A percentile compares a stretch with the other conserved stretches of the same genome.
Conservation (phyloP, 2,329 filamentous ascomycete species). For the Rhexocercosporidium sp. region DNA sequence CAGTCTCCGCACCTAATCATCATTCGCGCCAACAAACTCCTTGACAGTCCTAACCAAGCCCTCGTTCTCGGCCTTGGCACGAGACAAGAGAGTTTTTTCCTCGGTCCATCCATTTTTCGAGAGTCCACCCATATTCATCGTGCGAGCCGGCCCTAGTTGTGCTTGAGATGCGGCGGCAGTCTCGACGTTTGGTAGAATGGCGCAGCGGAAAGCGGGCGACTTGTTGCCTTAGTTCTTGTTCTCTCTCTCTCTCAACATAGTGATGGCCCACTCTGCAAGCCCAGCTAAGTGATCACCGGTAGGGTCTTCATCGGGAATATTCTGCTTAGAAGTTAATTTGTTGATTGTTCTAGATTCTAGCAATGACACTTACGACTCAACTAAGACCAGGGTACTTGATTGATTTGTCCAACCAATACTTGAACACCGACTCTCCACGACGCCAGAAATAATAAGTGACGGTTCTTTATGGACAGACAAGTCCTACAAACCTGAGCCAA, state of each 20-base stretch:
- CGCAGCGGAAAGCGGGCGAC: background rate
- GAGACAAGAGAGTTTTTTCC: background rate
- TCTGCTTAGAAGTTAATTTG: background rate
- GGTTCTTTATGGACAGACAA: background rate
- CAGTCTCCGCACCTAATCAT: background rate
- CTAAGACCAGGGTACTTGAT: slow-evolving; percentile 4
- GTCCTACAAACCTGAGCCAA: background rate
- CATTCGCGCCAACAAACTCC: background rate
- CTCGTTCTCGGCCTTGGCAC: background rate
- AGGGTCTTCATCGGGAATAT: background rate
- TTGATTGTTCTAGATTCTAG: background rate
- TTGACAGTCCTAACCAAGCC: background rate
- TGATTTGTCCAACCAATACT: background rate
- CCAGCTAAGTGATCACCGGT: background rate
- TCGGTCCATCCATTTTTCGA: background rate
- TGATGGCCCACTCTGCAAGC: background rate
- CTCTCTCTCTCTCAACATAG: background rate
- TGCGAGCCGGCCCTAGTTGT: background rate
- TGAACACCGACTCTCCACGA: background rate
- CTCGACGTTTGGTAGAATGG: background rate
- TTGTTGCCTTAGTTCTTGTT: background rate
- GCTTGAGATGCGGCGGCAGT: background rate
- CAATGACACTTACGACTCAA: background rate
- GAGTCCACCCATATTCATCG: background rate
- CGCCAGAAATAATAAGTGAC: background rate